Conservation (phyloP, 139 green algal genomes). For the Pleodorina starrii region DNA sequence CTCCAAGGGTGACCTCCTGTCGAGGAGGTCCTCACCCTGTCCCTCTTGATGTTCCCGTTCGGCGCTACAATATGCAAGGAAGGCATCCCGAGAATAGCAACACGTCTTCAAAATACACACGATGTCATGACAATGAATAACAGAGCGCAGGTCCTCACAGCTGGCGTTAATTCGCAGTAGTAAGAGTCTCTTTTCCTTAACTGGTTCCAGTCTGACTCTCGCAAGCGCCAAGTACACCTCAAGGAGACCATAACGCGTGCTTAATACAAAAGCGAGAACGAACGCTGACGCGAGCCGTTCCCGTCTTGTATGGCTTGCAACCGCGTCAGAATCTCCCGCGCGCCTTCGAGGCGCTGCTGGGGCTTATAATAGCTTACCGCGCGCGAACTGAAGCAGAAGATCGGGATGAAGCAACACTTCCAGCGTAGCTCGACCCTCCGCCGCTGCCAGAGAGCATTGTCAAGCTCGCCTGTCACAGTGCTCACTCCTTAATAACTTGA, state of each 20-base stretch:
- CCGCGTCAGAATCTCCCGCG: too few relatives aligned
- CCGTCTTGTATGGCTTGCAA: background rate
- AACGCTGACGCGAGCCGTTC: background rate
- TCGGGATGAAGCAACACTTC: background rate
- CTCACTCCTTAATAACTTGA: too few relatives aligned
- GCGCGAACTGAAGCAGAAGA: background rate
- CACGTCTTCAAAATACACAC: background rate
- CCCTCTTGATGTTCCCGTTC: background rate
- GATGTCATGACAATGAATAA: background rate
- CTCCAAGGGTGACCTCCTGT: slow-evolving; percentile 7
- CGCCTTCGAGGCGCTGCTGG: too few relatives aligned
- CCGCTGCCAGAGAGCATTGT: background rate
- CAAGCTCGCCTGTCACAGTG: too few relatives aligned
- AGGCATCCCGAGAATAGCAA: background rate
- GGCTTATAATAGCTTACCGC: background rate
- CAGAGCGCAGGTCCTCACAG: background rate
- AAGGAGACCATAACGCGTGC: background rate
- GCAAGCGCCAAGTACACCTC: background rate
- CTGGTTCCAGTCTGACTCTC: background rate
- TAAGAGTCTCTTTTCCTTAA: background rate
- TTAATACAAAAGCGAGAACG: background rate
- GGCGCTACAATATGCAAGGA: background rate
- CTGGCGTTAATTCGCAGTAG: background rate
- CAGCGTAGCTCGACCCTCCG: slow-evolving; percentile 16
- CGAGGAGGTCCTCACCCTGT: background rate